These are phyloP conservation scores for Talaromyces sp. DNA, from an alignment of 2,329 filamentous ascomycete genomes.

Conservation along the genomic window DNA sequence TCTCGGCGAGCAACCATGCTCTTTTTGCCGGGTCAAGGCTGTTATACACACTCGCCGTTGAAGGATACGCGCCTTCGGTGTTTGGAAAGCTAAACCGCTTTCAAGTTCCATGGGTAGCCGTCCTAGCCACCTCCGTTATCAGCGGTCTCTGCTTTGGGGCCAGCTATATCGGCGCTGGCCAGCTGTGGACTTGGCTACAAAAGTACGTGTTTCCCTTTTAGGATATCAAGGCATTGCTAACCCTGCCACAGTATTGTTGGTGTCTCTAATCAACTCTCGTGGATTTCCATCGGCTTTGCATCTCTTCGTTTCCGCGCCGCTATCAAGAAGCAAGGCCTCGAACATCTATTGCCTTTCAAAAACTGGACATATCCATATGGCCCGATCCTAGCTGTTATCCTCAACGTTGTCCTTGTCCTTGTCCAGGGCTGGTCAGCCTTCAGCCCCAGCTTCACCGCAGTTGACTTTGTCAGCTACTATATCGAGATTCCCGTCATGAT, in stretches of 20 bases:
- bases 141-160: slow-evolving; percentile 59
- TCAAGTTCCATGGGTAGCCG: slow-evolving; percentile 49
- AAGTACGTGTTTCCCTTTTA: slow-evolving; percentile 39
- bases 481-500: slow-evolving; percentile 58
- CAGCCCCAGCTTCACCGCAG: slow-evolving; percentile 51
- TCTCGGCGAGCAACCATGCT: slow-evolving; percentile 55
- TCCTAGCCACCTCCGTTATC: slow-evolving; percentile 49
- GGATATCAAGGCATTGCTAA: background rate
- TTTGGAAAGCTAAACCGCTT: slow-evolving; percentile 48
- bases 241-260: slow-evolving; percentile 48
- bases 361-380: slow-evolving; percentile 64
- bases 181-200: slow-evolving; percentile 62
- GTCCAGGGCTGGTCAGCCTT: slow-evolving; percentile 58
- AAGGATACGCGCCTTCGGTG: slow-evolving; percentile 51
- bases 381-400: slow-evolving; percentile 50
- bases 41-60: slow-evolving; percentile 52
- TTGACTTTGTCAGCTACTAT: slow-evolving; percentile 60
- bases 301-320: slow-evolving; percentile 60
- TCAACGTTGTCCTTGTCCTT: slow-evolving; percentile 56
- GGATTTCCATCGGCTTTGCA: slow-evolving; percentile 57
- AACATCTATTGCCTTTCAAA: slow-evolving; percentile 57
- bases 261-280: slow-evolving; percentile 62
- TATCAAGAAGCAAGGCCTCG: slow-evolving; percentile 52
- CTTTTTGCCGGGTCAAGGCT: slow-evolving; percentile 53
- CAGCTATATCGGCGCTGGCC: slow-evolving; percentile 59